Base-by-base conservation (phyloP, 768 basidiomycete species). In the Boletus insuetus region DNA sequence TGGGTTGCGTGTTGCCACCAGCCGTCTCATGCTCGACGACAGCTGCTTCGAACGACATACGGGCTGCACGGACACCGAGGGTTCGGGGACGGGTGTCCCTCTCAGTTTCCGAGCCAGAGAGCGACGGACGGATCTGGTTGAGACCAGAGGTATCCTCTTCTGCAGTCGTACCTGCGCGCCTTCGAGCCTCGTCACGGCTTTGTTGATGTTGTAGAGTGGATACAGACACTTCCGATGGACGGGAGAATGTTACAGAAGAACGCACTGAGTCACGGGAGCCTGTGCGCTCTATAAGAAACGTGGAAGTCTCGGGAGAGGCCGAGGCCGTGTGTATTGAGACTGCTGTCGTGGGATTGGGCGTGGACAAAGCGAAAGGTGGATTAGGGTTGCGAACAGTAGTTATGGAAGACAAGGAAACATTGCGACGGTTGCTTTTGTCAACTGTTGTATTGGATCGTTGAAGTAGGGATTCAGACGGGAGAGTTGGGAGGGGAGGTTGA, bases 241-340 rank as follows among this genome's bases (percentile, higher is more conserved):
- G 80, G 6, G 87, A 88, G 65, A 89, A 87, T 4, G 84, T 85
- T 6, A 84, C 81, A 50, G 75, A 77, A 19, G 77, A 76, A 19
- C 79, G 73, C 3, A 69, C 52, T 0, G 79, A 77, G 44, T 76
- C 73, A 17, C 70, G 74, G 0, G 84, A 86, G 19, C 79, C 75
- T n/a, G 74, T 74, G 22, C 82, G 75, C 17, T 73, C 64, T 31
- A 83, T 44, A 29, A 64, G 68, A 26, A 66, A 61, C 2, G 67
- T 51, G 14, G 73, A 61, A 20, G 53, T 57, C 54, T 71, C 71
- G 31, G 75, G 73, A 7, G 77, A 70, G 55, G 77, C 79, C 5
- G 82, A 81, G 6, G 83, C 85, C 0, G 85, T 89, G 58, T 86
- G 83, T 0, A 81, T 68, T 2, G 86, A 87, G 13, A 89, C 52